A percentile compares a stretch with the other conserved stretches of the same genome.
Conservation (phyloP, 345 rosid genomes). For the Acer yangbiense region DNA sequence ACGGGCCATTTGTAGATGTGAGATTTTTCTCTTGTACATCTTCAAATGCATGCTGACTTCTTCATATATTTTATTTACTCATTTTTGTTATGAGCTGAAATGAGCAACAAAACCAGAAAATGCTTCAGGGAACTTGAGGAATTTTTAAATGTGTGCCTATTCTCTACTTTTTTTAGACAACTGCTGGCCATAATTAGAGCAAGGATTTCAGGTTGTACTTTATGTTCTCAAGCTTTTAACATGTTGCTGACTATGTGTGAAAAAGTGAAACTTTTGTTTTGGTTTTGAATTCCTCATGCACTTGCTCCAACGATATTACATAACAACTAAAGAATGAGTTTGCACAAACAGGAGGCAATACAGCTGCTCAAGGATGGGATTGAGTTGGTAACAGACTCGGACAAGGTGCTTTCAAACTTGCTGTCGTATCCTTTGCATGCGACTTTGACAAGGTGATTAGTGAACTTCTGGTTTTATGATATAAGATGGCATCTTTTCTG, state of each 20-base stretch:
- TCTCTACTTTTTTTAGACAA: slow-evolving; percentile 6
- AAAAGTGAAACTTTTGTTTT: not conserved
- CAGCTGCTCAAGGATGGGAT: slow-evolving; percentile 93
- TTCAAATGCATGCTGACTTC: not conserved
- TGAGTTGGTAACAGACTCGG: slow-evolving; percentile 92
- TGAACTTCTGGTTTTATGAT: slow-evolving; percentile 2
- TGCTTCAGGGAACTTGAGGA: not conserved
- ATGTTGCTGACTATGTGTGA: not conserved
- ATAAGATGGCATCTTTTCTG: not conserved
- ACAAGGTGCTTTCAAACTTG: slow-evolving; percentile 70
- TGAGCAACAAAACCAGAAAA: not conserved
- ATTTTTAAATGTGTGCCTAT: not conserved
- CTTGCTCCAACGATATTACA: not conserved
- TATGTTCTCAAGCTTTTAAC: slow-evolving; percentile 3
- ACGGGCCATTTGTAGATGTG: slow-evolving; percentile 74
- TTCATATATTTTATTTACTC: not conserved
- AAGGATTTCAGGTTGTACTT: not conserved
- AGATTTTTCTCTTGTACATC: slow-evolving; percentile 22
- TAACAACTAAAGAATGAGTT: slow-evolving; percentile 10
- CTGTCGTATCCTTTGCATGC: slow-evolving; percentile 79
- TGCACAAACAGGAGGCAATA: slow-evolving; percentile 71
- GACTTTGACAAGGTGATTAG: slow-evolving; percentile 67
- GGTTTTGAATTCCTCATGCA: not conserved
- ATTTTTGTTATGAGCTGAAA: not conserved
- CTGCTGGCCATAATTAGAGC: not conserved